phyloP scores from a whole-genome alignment of 371 early-diverging fungal genomes.

The Apophysomyces elegans region DNA sequence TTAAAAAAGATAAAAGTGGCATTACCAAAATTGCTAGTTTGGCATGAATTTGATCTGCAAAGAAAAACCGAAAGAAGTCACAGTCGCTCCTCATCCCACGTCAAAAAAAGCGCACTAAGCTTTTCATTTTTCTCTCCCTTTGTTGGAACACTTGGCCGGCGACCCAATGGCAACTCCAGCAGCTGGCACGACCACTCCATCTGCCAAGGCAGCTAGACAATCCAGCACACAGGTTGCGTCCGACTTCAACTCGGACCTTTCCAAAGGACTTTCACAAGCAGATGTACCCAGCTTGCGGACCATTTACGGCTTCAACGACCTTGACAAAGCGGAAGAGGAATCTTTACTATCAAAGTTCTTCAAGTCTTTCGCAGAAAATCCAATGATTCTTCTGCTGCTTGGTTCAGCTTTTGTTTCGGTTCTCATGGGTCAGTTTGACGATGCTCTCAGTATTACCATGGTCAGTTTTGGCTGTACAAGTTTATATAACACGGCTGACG shows the following conservation, averaged over 20 bases:
- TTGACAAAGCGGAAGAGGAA: conserved; percentile 52
- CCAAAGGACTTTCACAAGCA: conserved; percentile 54
- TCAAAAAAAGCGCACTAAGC: background rate
- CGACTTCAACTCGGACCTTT: conserved; percentile 56
- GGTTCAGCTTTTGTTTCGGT: conserved; percentile 87
- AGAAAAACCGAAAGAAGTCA: conserved; percentile 2
- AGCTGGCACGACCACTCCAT: conserved; percentile 49
- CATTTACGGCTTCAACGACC: conserved; percentile 62
- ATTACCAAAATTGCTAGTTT: too few relatives aligned
- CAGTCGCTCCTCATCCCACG: conserved; percentile 8
- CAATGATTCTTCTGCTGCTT: conserved; percentile 86
- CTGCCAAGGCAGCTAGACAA: conserved; percentile 65
- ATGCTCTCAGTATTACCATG: conserved; percentile 93
- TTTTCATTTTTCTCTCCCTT: background rate
- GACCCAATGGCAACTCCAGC: conserved; percentile 17
- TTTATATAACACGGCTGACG: conserved; percentile 1
- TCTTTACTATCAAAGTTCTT: conserved; percentile 46
- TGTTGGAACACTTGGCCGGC: conserved; percentile 1
- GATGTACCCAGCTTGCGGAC: conserved; percentile 59
- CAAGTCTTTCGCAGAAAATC: conserved; percentile 62
- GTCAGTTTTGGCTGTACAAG: conserved; percentile 46
- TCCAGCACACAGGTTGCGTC: conserved; percentile 55
- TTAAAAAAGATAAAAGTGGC: background rate
- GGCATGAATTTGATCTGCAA: conserved; percentile 3
- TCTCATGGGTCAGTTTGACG: conserved; percentile 88